Evolutionary conservation across 1,284 basidiomycete genomes (phyloP).

Genomic region (Boletus holoroseus): DNA sequence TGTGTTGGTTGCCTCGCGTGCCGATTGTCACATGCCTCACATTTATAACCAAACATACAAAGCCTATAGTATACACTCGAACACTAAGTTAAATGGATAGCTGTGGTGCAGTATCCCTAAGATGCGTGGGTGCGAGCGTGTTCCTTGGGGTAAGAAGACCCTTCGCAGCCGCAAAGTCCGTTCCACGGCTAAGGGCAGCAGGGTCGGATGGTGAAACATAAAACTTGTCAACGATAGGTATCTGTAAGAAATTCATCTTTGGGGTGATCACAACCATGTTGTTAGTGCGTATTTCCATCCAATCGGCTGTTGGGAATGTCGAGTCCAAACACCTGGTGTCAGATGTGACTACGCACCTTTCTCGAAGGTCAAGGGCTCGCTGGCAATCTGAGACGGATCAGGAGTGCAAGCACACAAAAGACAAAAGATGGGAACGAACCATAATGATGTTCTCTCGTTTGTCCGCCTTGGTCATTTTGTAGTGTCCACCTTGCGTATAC

Average conservation of each 20-base stretch:
- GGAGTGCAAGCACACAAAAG: neutral
- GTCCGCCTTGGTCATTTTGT: conserved; percentile 93
- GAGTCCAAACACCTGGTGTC: neutral
- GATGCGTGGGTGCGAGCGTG: conserved; percentile 21
- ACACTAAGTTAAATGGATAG: conserved; percentile 19
- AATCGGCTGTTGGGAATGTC: conserved; percentile 56
- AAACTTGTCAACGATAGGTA: conserved; percentile 90
- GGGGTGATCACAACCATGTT: conserved; percentile 88
- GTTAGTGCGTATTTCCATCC: conserved; percentile 97
- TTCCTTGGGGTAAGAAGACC: conserved; percentile 58
- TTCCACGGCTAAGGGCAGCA: conserved; percentile 54
- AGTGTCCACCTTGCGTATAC: conserved; percentile 82
- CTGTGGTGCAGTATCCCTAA: conserved; percentile 19
- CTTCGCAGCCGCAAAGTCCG: conserved; percentile 70
- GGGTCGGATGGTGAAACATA: conserved; percentile 78
- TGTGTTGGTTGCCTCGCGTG: conserved; percentile 1
- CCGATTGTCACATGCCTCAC: conserved; percentile 7
- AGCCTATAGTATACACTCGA: neutral
- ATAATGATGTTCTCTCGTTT: conserved; percentile 94
- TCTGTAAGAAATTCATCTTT: conserved; percentile 91
- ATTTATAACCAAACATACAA: conserved; percentile 1
- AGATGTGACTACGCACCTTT: conserved; percentile 52
- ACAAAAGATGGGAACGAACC: conserved; percentile 35
- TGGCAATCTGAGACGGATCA: conserved; percentile 57
- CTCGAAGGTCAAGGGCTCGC: conserved; percentile 92